These are phyloP conservation scores for Plenodomus lindquistii DNA, from an alignment of 2,329 filamentous ascomycete species.

Conservation along the genomic window DNA sequence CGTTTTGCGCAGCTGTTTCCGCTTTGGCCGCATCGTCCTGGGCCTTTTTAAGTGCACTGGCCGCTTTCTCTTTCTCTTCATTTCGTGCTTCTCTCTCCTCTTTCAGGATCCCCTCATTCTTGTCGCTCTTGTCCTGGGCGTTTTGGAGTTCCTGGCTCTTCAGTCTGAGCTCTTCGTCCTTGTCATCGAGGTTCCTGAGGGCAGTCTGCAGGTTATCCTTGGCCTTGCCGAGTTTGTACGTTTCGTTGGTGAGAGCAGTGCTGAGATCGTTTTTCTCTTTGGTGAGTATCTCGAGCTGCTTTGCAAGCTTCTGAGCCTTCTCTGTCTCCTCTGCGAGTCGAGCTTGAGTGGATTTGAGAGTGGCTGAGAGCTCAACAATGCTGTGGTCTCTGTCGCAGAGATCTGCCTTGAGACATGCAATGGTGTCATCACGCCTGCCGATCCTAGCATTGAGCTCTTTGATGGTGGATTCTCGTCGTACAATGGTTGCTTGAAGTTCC, in stretches of 20 bases:
- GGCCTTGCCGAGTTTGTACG: not conserved
- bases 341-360: not conserved
- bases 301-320: too few species aligned
- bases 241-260: not conserved
- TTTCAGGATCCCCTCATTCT: too few species aligned
- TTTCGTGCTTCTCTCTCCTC: too few species aligned
- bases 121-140: not conserved
- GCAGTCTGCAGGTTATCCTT: not conserved
- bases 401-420: not conserved
- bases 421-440: not conserved
- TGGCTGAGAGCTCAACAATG: not conserved
- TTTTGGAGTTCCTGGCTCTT: not conserved
- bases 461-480: too few species aligned
- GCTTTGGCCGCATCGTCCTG: too few species aligned
- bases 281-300: not conserved
- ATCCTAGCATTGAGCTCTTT: too few species aligned
- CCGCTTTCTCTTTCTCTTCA: too few species aligned
- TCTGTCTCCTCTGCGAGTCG: too few species aligned
- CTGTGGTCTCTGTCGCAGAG: not conserved
- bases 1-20: not conserved
- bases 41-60: too few species aligned
- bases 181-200: not conserved
- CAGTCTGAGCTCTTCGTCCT: not conserved
- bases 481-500: too few species aligned
- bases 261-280: not conserved